phyloP scores from a whole-genome alignment of 108 stramenopile species.

The Skeletonema menzelii region DNA sequence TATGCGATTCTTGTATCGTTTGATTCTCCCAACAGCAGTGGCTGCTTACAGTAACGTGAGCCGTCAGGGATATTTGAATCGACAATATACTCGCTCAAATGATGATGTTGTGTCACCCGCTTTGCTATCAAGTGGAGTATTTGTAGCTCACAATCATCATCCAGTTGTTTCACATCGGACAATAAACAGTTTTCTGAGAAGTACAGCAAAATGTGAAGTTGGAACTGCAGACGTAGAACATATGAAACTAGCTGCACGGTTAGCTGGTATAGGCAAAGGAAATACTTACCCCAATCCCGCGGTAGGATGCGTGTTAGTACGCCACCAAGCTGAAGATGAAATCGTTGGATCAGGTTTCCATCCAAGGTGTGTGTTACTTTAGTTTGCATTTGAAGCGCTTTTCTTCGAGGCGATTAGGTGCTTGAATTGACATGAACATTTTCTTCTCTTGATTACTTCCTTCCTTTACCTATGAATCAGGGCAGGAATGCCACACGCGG shows the following conservation, averaged over 20 bases:
- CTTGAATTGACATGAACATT: background rate
- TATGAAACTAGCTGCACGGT: conserved; percentile 51
- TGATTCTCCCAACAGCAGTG: background rate
- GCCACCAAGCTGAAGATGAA: conserved; percentile 30
- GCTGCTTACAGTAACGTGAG: background rate
- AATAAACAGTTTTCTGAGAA: background rate
- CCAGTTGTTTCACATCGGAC: background rate
- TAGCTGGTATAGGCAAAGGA: conserved; percentile 60
- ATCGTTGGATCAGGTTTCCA: conserved; percentile 87
- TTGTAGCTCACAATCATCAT: background rate
- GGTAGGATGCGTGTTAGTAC: conserved; percentile 87
- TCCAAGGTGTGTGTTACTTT: conserved; percentile 39
- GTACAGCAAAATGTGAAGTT: background rate
- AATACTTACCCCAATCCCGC: conserved; percentile 90
- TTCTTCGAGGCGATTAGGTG: background rate
- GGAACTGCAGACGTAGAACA: conserved; percentile 20
- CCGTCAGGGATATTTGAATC: background rate
- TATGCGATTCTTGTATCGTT: background rate
- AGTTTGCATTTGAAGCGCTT: background rate
- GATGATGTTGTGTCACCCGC: background rate
- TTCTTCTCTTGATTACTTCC: background rate
- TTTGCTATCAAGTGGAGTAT: background rate
- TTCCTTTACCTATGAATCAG: conserved; percentile 4
- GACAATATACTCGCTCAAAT: background rate
- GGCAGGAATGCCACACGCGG: conserved; percentile 89